Evolutionary conservation across 139 green algal species (phyloP).

Genomic region (Coccomyxa sp.): DNA sequence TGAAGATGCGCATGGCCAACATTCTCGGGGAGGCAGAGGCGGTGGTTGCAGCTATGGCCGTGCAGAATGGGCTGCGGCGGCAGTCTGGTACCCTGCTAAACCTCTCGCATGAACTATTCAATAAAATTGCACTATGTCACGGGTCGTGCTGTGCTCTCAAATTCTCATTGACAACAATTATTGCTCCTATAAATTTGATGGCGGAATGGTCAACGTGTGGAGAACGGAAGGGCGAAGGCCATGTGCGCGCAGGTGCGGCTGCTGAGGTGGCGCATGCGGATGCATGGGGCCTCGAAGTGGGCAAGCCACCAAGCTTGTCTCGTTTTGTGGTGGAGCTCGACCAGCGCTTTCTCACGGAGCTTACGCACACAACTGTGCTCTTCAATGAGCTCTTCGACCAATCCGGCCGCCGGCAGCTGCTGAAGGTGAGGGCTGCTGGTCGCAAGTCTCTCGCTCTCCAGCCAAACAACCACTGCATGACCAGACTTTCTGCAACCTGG

Average conservation of each 20-base stretch:
- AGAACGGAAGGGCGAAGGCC: too few relatives aligned
- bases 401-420: constrained; percentile 23
- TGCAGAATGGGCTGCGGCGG: constrained; percentile 14
- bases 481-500: too few relatives aligned
- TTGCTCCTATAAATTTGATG: too few relatives aligned
- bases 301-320: constrained; percentile 11
- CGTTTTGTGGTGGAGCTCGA: constrained; percentile 33
- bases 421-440: constrained; percentile 19
- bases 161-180: too few relatives aligned
- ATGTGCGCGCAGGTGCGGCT: not conserved
- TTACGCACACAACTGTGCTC: constrained; percentile 26
- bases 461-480: too few relatives aligned
- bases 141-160: too few relatives aligned
- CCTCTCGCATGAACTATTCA: too few relatives aligned
- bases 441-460: not conserved
- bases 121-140: too few relatives aligned
- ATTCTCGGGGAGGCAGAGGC: constrained; percentile 45
- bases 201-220: too few relatives aligned
- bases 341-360: constrained; percentile 36
- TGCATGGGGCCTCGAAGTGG: not conserved
- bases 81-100: constrained; percentile 1
- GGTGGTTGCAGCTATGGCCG: constrained; percentile 45
- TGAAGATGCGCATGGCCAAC: constrained; percentile 46
- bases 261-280: not conserved
- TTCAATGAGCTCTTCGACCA: constrained; percentile 38